phyloP scores from a whole-genome alignment of 1,284 basidiomycete genomes.

The Dichomitus squalens region DNA sequence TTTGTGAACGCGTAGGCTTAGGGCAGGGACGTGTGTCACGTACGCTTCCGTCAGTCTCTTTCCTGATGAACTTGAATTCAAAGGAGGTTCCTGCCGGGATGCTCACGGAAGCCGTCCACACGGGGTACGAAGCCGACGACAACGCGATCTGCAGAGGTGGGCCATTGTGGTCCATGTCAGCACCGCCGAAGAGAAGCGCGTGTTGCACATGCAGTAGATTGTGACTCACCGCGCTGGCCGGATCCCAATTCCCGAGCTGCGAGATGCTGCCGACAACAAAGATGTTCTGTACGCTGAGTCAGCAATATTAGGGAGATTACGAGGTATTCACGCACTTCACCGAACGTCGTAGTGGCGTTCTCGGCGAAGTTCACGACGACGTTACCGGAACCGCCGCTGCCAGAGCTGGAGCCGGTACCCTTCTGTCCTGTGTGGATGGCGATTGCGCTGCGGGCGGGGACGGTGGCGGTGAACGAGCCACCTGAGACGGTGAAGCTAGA shows the following conservation, averaged over 20 bases:
- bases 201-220: no score
- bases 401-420: constrained; percentile 20
- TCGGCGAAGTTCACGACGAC: constrained; percentile 53
- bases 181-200: no score
- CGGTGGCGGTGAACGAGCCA: constrained; percentile 54
- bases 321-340: constrained; percentile 45
- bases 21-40: constrained; percentile 26
- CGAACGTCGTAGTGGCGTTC: constrained; percentile 55
- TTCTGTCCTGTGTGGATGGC: constrained; percentile 57
- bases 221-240: constrained; percentile 45
- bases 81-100: constrained; percentile 53
- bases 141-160: constrained; percentile 46
- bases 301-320: neutral
- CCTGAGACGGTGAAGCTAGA: constrained; percentile 52
- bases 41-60: constrained; percentile 55
- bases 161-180: neutral
- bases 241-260: constrained; percentile 54
- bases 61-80: constrained; percentile 64
- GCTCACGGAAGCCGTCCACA: constrained; percentile 53
- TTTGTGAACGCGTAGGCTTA: no score
- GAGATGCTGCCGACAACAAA: constrained; percentile 59
- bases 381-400: constrained; percentile 23
- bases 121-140: constrained; percentile 55
- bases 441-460: constrained; percentile 56
- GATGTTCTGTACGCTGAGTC: constrained; percentile 46